phyloP scores from a whole-genome alignment of 768 basidiomycete species.

The Hydnum rufescens region DNA sequence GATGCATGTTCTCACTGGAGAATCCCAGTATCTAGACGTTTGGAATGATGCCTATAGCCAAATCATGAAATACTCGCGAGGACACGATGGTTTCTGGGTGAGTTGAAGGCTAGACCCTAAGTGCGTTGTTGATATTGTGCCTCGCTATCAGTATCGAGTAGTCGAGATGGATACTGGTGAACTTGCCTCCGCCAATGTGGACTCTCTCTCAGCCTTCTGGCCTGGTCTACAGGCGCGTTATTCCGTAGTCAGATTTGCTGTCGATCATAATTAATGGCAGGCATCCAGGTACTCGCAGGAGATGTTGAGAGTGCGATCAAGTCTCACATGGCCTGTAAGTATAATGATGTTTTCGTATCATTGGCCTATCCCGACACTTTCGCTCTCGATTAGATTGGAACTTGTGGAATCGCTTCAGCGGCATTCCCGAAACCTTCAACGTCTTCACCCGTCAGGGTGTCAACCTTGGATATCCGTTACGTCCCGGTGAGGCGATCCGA shows the following conservation, averaged over 20 bases:
- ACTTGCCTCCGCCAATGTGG: constrained; percentile 56
- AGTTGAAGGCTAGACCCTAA: constrained; percentile 11
- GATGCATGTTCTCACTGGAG: constrained; percentile 77
- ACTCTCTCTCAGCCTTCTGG: constrained; percentile 92
- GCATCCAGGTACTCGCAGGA: constrained; percentile 50
- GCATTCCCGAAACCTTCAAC: constrained; percentile 85
- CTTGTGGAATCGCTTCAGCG: constrained; percentile 71
- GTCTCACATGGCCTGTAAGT: constrained; percentile 68
- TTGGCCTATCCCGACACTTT: not conserved
- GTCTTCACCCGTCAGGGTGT: constrained; percentile 52
- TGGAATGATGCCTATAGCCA: constrained; percentile 71
- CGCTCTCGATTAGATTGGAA: constrained; percentile 53
- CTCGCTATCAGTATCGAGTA: constrained; percentile 45
- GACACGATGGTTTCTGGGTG: constrained; percentile 79
- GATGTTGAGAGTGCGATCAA: constrained; percentile 82
- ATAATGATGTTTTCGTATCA: not conserved
- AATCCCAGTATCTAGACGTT: constrained; percentile 60
- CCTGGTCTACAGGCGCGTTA: constrained; percentile 61
- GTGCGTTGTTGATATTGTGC: not conserved
- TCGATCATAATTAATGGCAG: not conserved
- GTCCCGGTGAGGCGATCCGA: constrained; percentile 33
- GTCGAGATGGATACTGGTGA: constrained; percentile 69
- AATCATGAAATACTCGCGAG: constrained; percentile 68
- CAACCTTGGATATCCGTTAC: constrained; percentile 57
- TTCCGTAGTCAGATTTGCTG: constrained; percentile 14